Percentiles rank a stretch among this genome's conserved stretches.
Evolutionary conservation across 2,329 filamentous ascomycete genomes (phyloP).

Genomic region (Verticillium dahliae): DNA sequence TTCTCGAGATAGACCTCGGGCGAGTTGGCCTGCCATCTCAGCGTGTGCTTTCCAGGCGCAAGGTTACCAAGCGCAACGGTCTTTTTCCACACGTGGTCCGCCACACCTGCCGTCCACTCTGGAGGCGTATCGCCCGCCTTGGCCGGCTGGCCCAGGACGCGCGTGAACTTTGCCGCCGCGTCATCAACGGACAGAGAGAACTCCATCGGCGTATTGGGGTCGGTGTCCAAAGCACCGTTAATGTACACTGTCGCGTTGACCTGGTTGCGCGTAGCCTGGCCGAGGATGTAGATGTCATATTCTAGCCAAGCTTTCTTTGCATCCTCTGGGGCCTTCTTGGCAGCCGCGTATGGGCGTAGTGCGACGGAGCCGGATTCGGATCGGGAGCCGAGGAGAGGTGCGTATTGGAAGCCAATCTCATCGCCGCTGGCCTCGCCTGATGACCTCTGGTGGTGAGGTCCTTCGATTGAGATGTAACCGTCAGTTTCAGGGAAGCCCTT

Average conservation of each 20-base stretch:
- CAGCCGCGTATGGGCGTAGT: conserved; percentile 4
- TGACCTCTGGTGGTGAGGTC: conserved; percentile 10
- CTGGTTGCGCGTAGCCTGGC: background rate
- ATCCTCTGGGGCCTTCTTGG: background rate
- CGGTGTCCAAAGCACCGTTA: conserved; percentile 34
- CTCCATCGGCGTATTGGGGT: conserved; percentile 36
- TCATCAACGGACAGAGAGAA: conserved; percentile 33
- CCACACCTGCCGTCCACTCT: conserved; percentile 37
- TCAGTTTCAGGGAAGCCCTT: conserved; percentile 11
- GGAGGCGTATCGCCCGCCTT: conserved; percentile 33
- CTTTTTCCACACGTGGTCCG: conserved; percentile 38
- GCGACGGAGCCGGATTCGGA: conserved; percentile 8
- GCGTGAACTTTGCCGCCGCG: conserved; percentile 19
- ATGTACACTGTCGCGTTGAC: conserved; percentile 19
- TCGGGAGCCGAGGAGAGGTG: conserved; percentile 5
- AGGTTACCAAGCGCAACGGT: conserved; percentile 14
- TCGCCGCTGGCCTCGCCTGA: background rate
- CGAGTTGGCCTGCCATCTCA: conserved; percentile 19
- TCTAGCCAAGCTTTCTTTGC: conserved; percentile 12
- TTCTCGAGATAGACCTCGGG: conserved; percentile 25
- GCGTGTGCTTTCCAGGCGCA: conserved; percentile 15
- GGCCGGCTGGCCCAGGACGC: conserved; percentile 29
- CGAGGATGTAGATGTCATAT: conserved; percentile 21
- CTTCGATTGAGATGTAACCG: conserved; percentile 13
- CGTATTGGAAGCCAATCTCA: background rate